Base-by-base conservation (phyloP, 805 yeast species). In the Wickerhamomyces rabaulensis region DNA sequence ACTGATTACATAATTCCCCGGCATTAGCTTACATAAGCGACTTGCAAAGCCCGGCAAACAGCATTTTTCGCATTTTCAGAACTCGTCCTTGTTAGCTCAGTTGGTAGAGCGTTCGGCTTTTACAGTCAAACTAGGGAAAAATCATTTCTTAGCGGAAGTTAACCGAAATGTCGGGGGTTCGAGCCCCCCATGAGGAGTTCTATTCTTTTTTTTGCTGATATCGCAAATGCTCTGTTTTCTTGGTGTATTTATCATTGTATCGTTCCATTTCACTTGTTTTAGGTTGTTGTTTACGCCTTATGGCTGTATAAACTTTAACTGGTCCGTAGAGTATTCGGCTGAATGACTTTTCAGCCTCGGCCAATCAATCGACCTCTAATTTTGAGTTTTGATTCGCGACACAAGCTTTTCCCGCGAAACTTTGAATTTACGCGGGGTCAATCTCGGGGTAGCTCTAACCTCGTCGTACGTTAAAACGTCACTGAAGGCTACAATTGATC, bases 101-200 rank as follows among this genome's bases (percentile, higher is more conserved):
- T 49, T 49, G 52, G 52, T 49, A 49, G 52, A 49, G 52, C 52
- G 52, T 49, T 49, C 52, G 52, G 49, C 52, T 49, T 46, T 49
- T 49, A 49, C 45, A 45, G 52, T 45, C 48, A 45, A 40, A 40
- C 52, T 45, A 38, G 20, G 52, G 43, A 33, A 44, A 21, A 19
- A 25, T 23, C 40, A 37, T 44, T 47, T 41, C 43, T 44, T 47
- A 44, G 47, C 47, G 47, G 47, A 47, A 47, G 50, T 47, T 47
- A 48, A 48, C 51, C 52, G 52, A 49, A 49, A 49, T 49, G 52
- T 49, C 52, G 52, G 52, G 52, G 52, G 52, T 49, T 49, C 52
- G 52, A 49, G 52, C 52, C 52, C 52, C 52, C 52, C 52, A 49
- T 49, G 52, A 49, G 52, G 52, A 49, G 52, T 49, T 49, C 52